A percentile compares a stretch with the other conserved stretches of the same genome.
These are phyloP conservation scores for Lachnellula subtilissima DNA, from an alignment of 2,329 filamentous ascomycete genomes.

Conservation along the genomic window DNA sequence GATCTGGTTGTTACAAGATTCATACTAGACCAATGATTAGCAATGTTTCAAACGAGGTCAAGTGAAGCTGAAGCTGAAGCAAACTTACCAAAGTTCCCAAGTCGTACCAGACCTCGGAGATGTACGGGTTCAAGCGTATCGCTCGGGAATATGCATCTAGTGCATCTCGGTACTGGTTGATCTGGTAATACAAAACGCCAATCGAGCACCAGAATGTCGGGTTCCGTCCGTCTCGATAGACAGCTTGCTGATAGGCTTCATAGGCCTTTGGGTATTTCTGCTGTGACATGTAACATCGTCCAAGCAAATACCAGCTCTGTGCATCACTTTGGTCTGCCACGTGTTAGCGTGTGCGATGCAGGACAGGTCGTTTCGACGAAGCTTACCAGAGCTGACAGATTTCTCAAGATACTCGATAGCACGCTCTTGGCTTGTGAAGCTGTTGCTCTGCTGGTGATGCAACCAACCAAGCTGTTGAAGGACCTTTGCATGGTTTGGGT, in stretches of 20 bases:
- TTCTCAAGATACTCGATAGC: slow-evolving; percentile 97
- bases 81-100: slow-evolving; percentile 82
- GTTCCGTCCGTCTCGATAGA: slow-evolving; percentile 95
- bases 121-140: slow-evolving; percentile 94
- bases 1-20: slow-evolving; percentile 98
- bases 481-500: slow-evolving; percentile 95
- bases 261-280: slow-evolving; percentile 99
- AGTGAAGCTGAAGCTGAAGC: slow-evolving; percentile 19
- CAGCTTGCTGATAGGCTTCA: slow-evolving; percentile 96
- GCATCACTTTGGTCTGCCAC: slow-evolving; percentile 81
- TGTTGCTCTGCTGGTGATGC: slow-evolving; percentile 91
- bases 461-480: slow-evolving; percentile 97
- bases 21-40: slow-evolving; percentile 58
- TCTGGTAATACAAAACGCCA: slow-evolving; percentile 97
- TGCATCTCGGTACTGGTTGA: slow-evolving; percentile 98
- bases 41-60: slow-evolving; percentile 18
- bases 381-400: slow-evolving; percentile 83
- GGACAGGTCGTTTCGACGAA: slow-evolving; percentile 18
- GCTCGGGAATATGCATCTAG: slow-evolving; percentile 96
- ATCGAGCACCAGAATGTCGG: slow-evolving; percentile 99
- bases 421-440: slow-evolving; percentile 87
- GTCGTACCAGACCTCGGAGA: slow-evolving; percentile 99
- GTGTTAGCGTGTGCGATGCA: slow-evolving; percentile 30
- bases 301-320: slow-evolving; percentile 97
- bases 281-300: slow-evolving; percentile 98